phyloP scores from a whole-genome alignment of 2,329 filamentous ascomycete genomes.

The Epichloe bromicola region DNA sequence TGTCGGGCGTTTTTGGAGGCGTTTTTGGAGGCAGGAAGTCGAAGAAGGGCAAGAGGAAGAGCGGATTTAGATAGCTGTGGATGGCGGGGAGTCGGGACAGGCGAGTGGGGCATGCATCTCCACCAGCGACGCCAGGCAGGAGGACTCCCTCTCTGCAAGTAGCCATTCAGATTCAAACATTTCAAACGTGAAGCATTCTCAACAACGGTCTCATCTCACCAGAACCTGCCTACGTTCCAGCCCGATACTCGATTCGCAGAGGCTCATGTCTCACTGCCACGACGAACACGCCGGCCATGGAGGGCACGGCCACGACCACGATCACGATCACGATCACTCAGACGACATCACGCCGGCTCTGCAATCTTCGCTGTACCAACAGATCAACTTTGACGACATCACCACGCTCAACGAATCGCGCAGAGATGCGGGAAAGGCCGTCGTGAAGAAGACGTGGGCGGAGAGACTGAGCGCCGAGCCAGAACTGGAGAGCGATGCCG shows the following conservation, averaged over 20 bases:
- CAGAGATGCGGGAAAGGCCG: conserved; percentile 53
- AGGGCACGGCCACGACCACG: conserved; percentile 34
- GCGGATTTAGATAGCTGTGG: conserved; percentile 23
- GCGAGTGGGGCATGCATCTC: too few species aligned
- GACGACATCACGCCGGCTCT: conserved; percentile 88
- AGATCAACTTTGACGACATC: conserved; percentile 81
- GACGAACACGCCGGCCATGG: conserved; percentile 39
- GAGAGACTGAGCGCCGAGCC: conserved; percentile 60
- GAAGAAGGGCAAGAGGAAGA: conserved; percentile 31
- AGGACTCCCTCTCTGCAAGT: too few species aligned
- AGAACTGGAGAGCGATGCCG: conserved; percentile 72
- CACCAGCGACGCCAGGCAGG: too few species aligned
- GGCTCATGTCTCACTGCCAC: conserved; percentile 33
- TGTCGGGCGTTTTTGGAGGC: conserved; percentile 34
- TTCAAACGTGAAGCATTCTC: too few species aligned
- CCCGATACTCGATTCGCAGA: background rate
- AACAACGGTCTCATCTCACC: too few species aligned
- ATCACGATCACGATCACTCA: conserved; percentile 66
- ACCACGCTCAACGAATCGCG: conserved; percentile 71
- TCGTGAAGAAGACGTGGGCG: conserved; percentile 85
- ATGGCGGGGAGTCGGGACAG: background rate
- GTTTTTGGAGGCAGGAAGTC: conserved; percentile 31
- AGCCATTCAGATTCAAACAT: too few species aligned
- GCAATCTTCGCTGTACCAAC: conserved; percentile 80
- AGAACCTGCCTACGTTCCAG: too few species aligned